Conservation (phyloP, 192 early-diverging fungal species). For the Entomortierella chlamydospora region DNA sequence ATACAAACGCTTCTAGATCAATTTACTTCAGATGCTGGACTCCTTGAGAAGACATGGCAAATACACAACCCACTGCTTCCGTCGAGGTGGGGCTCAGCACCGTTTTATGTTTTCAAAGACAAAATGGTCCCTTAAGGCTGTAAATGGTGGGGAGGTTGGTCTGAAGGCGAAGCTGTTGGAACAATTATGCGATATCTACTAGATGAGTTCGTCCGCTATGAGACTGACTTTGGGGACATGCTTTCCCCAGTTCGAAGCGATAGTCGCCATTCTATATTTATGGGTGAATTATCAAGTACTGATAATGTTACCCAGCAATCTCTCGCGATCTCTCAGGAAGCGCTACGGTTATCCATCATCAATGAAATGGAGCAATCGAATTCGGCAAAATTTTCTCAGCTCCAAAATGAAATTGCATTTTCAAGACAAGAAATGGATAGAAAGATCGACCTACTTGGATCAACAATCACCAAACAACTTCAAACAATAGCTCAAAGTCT, state of each 20-base stretch:
- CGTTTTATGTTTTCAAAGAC: conserved; percentile 16
- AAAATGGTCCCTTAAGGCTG: conserved; percentile 22
- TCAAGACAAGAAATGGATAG: not conserved
- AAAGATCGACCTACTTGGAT: not conserved
- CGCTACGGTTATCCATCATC: not conserved
- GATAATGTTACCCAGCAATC: not conserved
- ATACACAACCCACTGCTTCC: conserved; percentile 3
- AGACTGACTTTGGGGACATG: conserved; percentile 13
- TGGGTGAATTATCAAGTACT: not conserved
- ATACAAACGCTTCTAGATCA: conserved; percentile 6
- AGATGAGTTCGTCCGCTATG: not conserved
- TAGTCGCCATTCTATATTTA: conserved; percentile 1
- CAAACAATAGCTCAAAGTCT: not conserved
- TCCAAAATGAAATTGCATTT: not conserved
- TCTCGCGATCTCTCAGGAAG: not conserved
- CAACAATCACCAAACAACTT: not conserved
- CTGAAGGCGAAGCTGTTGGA: conserved; percentile 7
- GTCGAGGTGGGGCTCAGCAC: conserved; percentile 5
- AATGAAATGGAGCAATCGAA: not conserved
- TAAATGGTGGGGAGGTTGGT: conserved; percentile 24
- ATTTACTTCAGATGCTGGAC: not conserved
- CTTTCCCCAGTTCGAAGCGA: conserved; percentile 1
- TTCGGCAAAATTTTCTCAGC: not conserved
- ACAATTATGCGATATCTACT: conserved; percentile 17
- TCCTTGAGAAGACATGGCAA: not conserved